These are phyloP conservation scores for Suillus weaverae DNA, from an alignment of 768 basidiomycete genomes.

Conservation along the genomic window DNA sequence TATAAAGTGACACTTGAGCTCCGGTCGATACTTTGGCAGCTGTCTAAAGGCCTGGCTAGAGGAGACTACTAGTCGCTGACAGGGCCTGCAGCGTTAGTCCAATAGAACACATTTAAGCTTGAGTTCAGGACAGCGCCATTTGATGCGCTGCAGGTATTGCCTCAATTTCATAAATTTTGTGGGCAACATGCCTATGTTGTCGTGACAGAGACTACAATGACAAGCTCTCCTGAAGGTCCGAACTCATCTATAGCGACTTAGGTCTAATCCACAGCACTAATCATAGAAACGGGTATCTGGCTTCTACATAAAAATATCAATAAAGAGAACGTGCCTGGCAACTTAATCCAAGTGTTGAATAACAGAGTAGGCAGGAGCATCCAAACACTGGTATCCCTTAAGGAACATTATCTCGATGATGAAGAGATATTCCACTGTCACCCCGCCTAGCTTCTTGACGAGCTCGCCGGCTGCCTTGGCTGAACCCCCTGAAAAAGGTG, in stretches of 20 bases:
- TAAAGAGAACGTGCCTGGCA: constrained; percentile 18
- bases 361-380: constrained; percentile 88
- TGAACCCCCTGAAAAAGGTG: constrained; percentile 68
- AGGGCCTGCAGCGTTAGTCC: not conserved
- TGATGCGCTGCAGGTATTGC: not conserved
- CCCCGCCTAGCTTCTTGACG: constrained; percentile 77
- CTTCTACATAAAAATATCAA: constrained; percentile 18
- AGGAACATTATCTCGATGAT: constrained; percentile 82
- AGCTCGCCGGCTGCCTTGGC: constrained; percentile 92
- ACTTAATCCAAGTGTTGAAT: constrained; percentile 66
- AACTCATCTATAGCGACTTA: not conserved
- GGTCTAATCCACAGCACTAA: constrained; percentile 2
- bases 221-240: not conserved
- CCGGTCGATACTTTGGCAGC: not conserved
- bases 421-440: constrained; percentile 91
- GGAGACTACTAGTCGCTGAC: not conserved
- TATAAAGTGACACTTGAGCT: constrained; percentile 35
- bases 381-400: constrained; percentile 72
- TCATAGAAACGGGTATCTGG: not conserved
- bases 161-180: not conserved
- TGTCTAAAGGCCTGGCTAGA: not conserved
- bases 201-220: not conserved
- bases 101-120: not conserved
- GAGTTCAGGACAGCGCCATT: not conserved
- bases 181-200: not conserved